Evolutionary conservation across 2,329 filamentous ascomycete species (phyloP).

Genomic region (Coniella lustricola): DNA sequence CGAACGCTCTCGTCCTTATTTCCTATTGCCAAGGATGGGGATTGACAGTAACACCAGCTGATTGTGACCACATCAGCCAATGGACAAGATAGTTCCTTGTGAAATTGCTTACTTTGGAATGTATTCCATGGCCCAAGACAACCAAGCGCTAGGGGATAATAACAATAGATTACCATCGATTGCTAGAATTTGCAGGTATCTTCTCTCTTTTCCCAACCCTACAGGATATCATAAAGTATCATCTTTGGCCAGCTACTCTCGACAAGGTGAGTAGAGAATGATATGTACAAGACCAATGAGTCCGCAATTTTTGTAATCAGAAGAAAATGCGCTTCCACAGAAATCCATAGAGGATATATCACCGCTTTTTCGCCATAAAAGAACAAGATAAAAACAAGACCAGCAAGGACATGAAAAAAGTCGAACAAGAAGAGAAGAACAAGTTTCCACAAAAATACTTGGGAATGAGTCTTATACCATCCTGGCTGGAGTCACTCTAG

Average conservation of each 20-base stretch:
- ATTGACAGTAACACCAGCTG: too few species aligned
- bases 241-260: conserved; percentile 6
- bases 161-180: not conserved
- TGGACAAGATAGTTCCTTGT: too few species aligned
- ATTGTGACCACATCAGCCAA: too few species aligned
- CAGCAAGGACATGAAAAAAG: too few species aligned
- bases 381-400: not conserved
- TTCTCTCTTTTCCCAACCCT: not conserved
- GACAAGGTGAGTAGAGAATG: conserved; percentile 4
- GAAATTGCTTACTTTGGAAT: too few species aligned
- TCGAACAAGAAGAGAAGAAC: too few species aligned
- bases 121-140: too few species aligned
- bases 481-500: conserved; percentile 39
- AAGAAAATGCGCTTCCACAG: not conserved
- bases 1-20: too few species aligned
- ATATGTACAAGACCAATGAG: conserved; percentile 3
- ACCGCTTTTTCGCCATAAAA: conserved; percentile 1
- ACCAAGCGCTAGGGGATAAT: too few species aligned
- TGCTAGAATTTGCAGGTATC: not conserved
- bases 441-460: too few species aligned
- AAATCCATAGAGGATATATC: conserved; percentile 1
- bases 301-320: not conserved
- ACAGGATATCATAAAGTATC: conserved; percentile 9
- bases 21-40: too few species aligned
- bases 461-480: conserved; percentile 23